These are phyloP conservation scores for Coemansia sp. DNA, from an alignment of 192 early-diverging fungal genomes.

Conservation along the genomic window DNA sequence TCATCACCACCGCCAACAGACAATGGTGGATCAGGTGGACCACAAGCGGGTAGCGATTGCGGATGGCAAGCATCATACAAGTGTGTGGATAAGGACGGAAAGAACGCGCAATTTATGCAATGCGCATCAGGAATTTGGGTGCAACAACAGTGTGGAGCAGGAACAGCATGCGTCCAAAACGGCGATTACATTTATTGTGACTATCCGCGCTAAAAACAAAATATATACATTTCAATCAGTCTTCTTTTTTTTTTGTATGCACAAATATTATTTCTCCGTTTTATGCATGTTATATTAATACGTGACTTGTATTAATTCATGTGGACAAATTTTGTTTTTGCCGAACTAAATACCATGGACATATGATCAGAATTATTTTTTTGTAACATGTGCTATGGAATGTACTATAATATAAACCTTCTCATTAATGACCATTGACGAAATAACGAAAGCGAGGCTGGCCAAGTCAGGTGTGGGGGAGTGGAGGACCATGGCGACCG, in stretches of 20 bases:
- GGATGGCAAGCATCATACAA: conserved; percentile 18
- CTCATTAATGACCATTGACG: background rate
- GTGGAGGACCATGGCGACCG: background rate
- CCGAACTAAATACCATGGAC: background rate
- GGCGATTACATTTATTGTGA: conserved; percentile 44
- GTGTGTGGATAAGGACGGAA: conserved; percentile 33
- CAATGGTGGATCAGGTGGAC: background rate
- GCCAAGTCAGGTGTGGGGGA: background rate
- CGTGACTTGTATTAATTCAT: background rate
- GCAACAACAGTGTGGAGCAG: conserved; percentile 37
- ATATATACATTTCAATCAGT: background rate
- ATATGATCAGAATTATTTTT: background rate
- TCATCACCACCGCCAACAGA: background rate
- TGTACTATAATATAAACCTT: background rate
- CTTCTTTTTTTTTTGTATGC: background rate
- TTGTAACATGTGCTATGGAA: conserved; percentile 2
- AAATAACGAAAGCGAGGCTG: background rate
- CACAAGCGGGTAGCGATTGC: conserved; percentile 25
- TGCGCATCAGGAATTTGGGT: conserved; percentile 44
- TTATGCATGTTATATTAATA: background rate
- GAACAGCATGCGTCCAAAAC: conserved; percentile 44
- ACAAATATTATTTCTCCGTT: background rate
- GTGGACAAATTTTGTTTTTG: background rate
- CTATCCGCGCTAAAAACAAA: conserved; percentile 30
- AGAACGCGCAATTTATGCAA: conserved; percentile 22